Evolutionary conservation across 2,329 filamentous ascomycete genomes (phyloP), one percentile per base, ranked within the genome.

Genomic region (Nothophoma quercina): DNA sequence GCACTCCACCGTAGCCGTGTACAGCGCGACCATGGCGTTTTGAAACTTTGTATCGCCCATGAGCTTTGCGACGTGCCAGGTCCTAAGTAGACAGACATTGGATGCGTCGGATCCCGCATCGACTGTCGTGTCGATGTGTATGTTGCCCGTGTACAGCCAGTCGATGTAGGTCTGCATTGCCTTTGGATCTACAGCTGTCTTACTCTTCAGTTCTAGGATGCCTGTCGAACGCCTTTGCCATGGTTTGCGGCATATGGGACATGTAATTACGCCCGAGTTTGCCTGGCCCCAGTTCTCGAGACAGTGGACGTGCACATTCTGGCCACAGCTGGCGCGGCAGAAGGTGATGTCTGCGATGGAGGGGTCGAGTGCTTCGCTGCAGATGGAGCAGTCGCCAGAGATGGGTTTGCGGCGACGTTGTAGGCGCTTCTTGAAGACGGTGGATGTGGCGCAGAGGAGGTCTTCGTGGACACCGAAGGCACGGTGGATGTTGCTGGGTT

Each of bases 91-190:
- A n/a, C n/a, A n/a, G n/a, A n/a, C n/a, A n/a, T n/a, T n/a, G n/a
- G n/a, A n/a, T n/a, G n/a, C n/a, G n/a, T n/a, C n/a, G n/a, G n/a
- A n/a, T n/a, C n/a, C n/a, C n/a, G n/a, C n/a, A n/a, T n/a, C n/a
- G n/a, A n/a, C n/a, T n/a, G n/a, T n/a, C n/a, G n/a, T n/a, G n/a
- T n/a, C n/a, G n/a, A 32, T 7, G 29, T 3, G 29, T 32, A 16
- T n/a, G 18, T 32, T 9, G 9, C 10, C n/a, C n/a, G n/a, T n/a
- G n/a, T 45, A 45, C 23, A 45, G 30, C 42, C 42, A 36, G 13
- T 36, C 42, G 7, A 45, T 15, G 13, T 45, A 30, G 12, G 30
- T 23, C 5, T 36, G 3, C 33, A 2, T 22, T 16, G 13, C 7
- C 18, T 18, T 7, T 22, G 4, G 19, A n/a, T n/a, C n/a, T n/a